A percentile compares a stretch with the other conserved stretches of the same genome.
Evolutionary conservation across 495 filamentous ascomycete species (phyloP).

Genomic region (Aspergillus biplanus): DNA sequence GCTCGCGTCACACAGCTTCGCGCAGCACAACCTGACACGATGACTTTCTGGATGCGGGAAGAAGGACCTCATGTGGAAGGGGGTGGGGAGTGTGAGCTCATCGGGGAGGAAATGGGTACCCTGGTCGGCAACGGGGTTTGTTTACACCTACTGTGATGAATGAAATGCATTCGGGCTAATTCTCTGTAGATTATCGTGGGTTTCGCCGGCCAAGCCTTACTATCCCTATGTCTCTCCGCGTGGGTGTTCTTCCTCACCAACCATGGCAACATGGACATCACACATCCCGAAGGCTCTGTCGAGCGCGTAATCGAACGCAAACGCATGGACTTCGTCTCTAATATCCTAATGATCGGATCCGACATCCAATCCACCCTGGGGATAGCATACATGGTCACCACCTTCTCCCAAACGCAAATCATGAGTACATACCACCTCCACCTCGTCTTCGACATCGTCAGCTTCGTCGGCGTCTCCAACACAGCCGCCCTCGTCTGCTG

Average conservation of each 20-base stretch:
- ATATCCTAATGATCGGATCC: slow-evolving; percentile 42
- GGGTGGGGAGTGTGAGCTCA: slow-evolving; percentile 32
- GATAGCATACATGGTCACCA: slow-evolving; percentile 33
- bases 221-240: slow-evolving; percentile 34
- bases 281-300: slow-evolving; percentile 32
- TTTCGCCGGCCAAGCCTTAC: slow-evolving; percentile 34
- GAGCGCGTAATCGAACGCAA: slow-evolving; percentile 34
- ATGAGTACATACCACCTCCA: slow-evolving; percentile 41
- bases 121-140: slow-evolving; percentile 41
- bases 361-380: slow-evolving; percentile 34
- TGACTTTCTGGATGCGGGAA: slow-evolving; percentile 25
- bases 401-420: slow-evolving; percentile 22
- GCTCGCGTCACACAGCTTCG: background rate
- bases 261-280: slow-evolving; percentile 38
- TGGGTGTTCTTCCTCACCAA: slow-evolving; percentile 49
- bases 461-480: slow-evolving; percentile 42
- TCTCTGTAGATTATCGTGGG: slow-evolving; percentile 40
- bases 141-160: slow-evolving; percentile 16
- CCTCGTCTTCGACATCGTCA: slow-evolving; percentile 39
- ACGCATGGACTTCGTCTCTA: slow-evolving; percentile 34
- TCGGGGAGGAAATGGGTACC: slow-evolving; percentile 41
- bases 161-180: background rate
- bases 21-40: slow-evolving; percentile 2
- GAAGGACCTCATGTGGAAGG: background rate
- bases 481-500: slow-evolving; percentile 41